A percentile compares a stretch with the other conserved stretches of the same genome.
Evolutionary conservation across 2,329 filamentous ascomycete genomes (phyloP).

Genomic region (Fusarium pininemorale): DNA sequence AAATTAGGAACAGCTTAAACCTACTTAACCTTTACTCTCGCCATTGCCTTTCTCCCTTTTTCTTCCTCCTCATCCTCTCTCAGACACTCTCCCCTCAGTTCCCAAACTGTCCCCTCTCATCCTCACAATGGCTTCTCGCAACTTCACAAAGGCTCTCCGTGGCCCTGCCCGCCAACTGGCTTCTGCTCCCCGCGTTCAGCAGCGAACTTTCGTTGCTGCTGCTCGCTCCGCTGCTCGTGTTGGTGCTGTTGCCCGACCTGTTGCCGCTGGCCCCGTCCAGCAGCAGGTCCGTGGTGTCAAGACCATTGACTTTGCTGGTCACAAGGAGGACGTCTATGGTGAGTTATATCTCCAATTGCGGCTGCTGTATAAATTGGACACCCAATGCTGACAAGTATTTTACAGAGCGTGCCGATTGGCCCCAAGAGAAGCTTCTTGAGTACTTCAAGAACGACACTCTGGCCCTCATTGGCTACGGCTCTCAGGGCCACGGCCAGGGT

Average conservation of each 20-base stretch:
- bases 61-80: constrained; percentile 41
- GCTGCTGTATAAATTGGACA: neutral
- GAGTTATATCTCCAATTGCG: constrained; percentile 44
- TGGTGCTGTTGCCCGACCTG: constrained; percentile 62
- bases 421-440: constrained; percentile 95
- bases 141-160: constrained; percentile 74
- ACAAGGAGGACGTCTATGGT: constrained; percentile 96
- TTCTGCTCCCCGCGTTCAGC: constrained; percentile 63
- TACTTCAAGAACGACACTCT: constrained; percentile 99
- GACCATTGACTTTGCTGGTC: constrained; percentile 98
- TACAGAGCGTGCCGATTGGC: constrained; percentile 96
- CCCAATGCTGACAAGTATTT: constrained; percentile 41
- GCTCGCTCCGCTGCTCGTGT: constrained; percentile 65
- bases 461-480: constrained; percentile 97
- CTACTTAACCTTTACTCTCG: constrained; percentile 41
- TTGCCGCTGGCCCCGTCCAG: constrained; percentile 60
- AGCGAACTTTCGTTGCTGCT: constrained; percentile 70
- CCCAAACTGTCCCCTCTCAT: constrained; percentile 28
- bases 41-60: constrained; percentile 21
- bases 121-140: constrained; percentile 79
- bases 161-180: constrained; percentile 71
- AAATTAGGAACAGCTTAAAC: constrained; percentile 34
- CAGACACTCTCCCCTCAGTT: constrained; percentile 39
- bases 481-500: constrained; percentile 98
- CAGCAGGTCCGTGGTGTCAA: constrained; percentile 91